These are phyloP conservation scores for Ophidiomyces ophidiicola DNA, from an alignment of 2,329 filamentous ascomycete species.

Conservation along the genomic window DNA sequence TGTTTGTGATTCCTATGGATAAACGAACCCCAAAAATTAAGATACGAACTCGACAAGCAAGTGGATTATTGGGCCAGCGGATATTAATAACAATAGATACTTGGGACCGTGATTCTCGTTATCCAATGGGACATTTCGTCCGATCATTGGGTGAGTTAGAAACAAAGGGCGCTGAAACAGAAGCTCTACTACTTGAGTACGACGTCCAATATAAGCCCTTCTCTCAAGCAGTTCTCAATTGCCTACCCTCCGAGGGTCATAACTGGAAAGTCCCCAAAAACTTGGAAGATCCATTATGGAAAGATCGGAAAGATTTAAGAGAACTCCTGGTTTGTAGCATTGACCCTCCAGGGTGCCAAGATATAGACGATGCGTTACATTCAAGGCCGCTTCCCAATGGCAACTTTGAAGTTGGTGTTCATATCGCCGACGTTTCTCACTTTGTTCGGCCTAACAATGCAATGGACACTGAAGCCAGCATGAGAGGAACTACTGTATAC, in stretches of 20 bases:
- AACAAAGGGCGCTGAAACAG: conserved; percentile 94
- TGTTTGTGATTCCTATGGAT: conserved; percentile 96
- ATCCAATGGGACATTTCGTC: conserved; percentile 87
- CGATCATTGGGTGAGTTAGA: conserved; percentile 86
- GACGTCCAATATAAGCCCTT: conserved; percentile 97
- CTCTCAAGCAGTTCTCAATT: conserved; percentile 88
- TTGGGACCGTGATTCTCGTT: conserved; percentile 87
- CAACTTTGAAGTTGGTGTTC: conserved; percentile 90
- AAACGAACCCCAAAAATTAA: conserved; percentile 95
- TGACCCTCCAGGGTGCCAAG: conserved; percentile 87
- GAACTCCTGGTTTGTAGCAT: conserved; percentile 90
- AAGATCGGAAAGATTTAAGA: conserved; percentile 68
- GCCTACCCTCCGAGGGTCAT: conserved; percentile 79
- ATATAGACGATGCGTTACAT: conserved; percentile 96
- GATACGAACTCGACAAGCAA: conserved; percentile 78
- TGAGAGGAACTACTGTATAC: conserved; percentile 92
- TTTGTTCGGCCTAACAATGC: conserved; percentile 95
- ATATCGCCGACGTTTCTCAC: conserved; percentile 98
- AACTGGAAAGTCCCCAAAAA: conserved; percentile 83
- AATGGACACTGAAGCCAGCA: conserved; percentile 91
- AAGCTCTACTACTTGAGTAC: conserved; percentile 84
- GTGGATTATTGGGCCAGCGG: conserved; percentile 78
- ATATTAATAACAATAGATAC: conserved; percentile 87
- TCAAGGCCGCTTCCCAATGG: conserved; percentile 75
- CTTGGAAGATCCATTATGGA: conserved; percentile 74